Evolutionary conservation across 1,284 basidiomycete species (phyloP).

Genomic region (Pterula multifida): DNA sequence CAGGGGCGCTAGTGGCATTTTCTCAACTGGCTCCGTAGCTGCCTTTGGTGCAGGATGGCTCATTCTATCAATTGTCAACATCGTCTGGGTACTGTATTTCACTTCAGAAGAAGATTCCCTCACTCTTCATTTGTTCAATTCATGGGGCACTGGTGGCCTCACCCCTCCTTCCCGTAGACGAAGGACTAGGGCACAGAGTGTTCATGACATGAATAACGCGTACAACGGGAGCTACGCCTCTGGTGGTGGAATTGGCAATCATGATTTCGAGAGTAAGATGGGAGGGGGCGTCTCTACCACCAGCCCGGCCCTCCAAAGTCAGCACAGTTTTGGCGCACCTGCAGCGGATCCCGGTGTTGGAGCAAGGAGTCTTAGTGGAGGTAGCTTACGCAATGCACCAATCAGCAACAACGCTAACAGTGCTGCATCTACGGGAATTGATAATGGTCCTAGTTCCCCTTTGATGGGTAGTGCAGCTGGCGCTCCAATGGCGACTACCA

Average conservation of each 20-base stretch:
- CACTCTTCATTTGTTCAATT: conserved; percentile 73
- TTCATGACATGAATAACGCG: conserved; percentile 57
- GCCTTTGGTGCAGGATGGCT: conserved; percentile 93
- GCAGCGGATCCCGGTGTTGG: conserved; percentile 36
- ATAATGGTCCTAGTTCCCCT: conserved; percentile 43
- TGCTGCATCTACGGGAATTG: conserved; percentile 27
- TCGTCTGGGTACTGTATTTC: conserved; percentile 94
- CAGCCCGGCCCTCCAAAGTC: conserved; percentile 39
- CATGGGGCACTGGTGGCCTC: conserved; percentile 76
- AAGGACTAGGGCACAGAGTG: conserved; percentile 41
- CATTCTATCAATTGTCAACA: conserved; percentile 80
- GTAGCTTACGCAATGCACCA: conserved; percentile 32
- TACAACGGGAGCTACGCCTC: conserved; percentile 45
- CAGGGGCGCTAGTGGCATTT: conserved; percentile 65
- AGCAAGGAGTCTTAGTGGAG: conserved; percentile 29
- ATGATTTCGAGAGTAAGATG: conserved; percentile 47
- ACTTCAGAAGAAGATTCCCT: conserved; percentile 92
- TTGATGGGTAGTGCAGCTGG: conserved; percentile 45
- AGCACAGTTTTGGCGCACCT: conserved; percentile 48
- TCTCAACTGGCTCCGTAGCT: conserved; percentile 42
- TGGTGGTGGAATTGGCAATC: conserved; percentile 55
- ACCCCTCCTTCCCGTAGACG: conserved; percentile 66
- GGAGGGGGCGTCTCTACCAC: conserved; percentile 18
- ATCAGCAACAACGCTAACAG: conserved; percentile 7
- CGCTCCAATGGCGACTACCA: conserved; percentile 41